Conservation (phyloP, 2,329 filamentous ascomycete genomes). For the Alternaria alternata region DNA sequence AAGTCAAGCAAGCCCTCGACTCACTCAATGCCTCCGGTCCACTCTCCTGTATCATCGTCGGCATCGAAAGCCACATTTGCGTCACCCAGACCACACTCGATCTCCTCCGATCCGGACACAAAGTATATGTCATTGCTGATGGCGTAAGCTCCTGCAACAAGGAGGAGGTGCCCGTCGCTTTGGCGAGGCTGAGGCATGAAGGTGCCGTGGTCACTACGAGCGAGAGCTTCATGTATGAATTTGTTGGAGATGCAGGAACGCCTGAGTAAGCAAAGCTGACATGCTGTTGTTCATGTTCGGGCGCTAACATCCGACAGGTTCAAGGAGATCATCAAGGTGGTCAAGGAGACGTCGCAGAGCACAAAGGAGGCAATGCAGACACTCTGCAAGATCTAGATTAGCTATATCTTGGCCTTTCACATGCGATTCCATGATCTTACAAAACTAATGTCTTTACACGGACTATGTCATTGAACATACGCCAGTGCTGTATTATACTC, state of each 20-base stretch:
- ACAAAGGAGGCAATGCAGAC: slow-evolving; percentile 74
- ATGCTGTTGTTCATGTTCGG: background rate
- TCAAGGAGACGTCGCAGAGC: slow-evolving; percentile 77
- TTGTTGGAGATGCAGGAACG: slow-evolving; percentile 80
- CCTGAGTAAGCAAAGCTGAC: slow-evolving; percentile 55
- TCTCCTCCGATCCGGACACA: slow-evolving; percentile 75
- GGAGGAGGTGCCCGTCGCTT: slow-evolving; percentile 80
- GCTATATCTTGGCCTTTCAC: background rate
- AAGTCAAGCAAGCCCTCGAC: slow-evolving; percentile 61
- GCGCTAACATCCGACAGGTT: slow-evolving; percentile 59
- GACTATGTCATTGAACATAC: too few relatives aligned
- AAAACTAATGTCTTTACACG: too few relatives aligned
- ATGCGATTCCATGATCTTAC: too few relatives aligned
- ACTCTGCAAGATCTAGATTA: slow-evolving; percentile 66
- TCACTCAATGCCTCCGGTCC: slow-evolving; percentile 41
- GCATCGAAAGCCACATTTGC: slow-evolving; percentile 94
- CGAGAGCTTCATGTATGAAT: slow-evolving; percentile 90
- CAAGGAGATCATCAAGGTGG: slow-evolving; percentile 73
- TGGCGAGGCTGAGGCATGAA: slow-evolving; percentile 76
- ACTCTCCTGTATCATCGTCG: slow-evolving; percentile 74
- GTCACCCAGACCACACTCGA: slow-evolving; percentile 88
- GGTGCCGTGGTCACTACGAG: slow-evolving; percentile 84
- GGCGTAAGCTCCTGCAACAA: slow-evolving; percentile 87
- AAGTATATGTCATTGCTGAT: slow-evolving; percentile 87
- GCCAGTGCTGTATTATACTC: too few relatives aligned